Percentiles rank a stretch among this genome's conserved stretches.
phyloP scores from a whole-genome alignment of 2,329 filamentous ascomycete species.

The Rhynchosporium agropyri region DNA sequence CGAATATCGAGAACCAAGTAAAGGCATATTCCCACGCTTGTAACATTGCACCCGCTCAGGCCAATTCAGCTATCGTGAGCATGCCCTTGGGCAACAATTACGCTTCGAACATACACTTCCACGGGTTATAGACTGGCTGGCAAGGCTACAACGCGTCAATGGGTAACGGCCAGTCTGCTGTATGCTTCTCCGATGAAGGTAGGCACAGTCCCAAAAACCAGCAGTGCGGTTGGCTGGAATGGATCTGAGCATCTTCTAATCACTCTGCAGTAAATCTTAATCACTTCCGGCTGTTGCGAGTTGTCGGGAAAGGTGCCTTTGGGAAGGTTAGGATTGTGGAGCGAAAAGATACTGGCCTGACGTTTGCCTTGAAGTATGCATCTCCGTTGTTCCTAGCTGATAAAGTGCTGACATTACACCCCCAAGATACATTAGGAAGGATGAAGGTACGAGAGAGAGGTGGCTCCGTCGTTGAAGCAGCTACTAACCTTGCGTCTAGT shows the following conservation, averaged over 20 bases:
- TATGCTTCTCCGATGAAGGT: constrained; percentile 94
- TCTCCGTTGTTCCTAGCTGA: constrained; percentile 57
- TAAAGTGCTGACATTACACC: constrained; percentile 16
- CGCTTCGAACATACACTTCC: constrained; percentile 19
- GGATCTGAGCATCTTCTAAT: constrained; percentile 30
- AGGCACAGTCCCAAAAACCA: constrained; percentile 43
- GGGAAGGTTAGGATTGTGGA: constrained; percentile 99
- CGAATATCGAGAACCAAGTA: neutral
- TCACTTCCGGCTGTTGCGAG: constrained; percentile 91
- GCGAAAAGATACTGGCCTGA: constrained; percentile 89
- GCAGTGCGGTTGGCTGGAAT: neutral
- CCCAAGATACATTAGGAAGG: constrained; percentile 24
- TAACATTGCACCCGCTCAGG: neutral
- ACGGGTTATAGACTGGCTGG: constrained; percentile 18
- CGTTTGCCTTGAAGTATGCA: constrained; percentile 97
- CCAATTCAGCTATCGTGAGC: constrained; percentile 14
- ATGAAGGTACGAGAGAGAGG: constrained; percentile 21
- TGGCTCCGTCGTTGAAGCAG: constrained; percentile 22
- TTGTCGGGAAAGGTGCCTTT: constrained; percentile 97
- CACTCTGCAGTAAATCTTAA: constrained; percentile 80
- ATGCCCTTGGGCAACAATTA: constrained; percentile 33
- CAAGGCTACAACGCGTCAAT: constrained; percentile 51
- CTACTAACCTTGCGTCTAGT: constrained; percentile 57
- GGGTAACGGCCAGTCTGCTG: constrained; percentile 92
- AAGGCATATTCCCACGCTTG: no score